phyloP scores from a whole-genome alignment of 2,329 filamentous ascomycete genomes.

The Botryotinia calthae region DNA sequence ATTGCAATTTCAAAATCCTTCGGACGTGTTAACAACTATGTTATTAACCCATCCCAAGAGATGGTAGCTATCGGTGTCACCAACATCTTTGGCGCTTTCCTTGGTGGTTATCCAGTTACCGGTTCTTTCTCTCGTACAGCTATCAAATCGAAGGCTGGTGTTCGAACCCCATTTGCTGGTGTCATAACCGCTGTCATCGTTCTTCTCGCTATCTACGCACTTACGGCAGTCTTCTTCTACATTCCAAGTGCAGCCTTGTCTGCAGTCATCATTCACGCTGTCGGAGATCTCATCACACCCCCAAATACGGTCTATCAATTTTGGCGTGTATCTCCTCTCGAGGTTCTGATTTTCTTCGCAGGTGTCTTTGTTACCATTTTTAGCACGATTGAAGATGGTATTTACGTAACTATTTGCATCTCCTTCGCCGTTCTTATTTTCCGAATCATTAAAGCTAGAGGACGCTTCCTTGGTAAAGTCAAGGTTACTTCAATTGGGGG shows the following conservation, averaged over 20 bases:
- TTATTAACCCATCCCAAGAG: constrained; percentile 92
- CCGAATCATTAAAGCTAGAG: constrained; percentile 77
- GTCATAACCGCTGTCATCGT: constrained; percentile 84
- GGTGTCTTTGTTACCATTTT: constrained; percentile 92
- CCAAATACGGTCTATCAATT: constrained; percentile 93
- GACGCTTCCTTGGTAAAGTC: constrained; percentile 79
- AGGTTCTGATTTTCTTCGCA: constrained; percentile 88
- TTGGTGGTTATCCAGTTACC: constrained; percentile 88
- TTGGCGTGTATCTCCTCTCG: constrained; percentile 87
- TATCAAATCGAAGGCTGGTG: constrained; percentile 95
- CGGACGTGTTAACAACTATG: constrained; percentile 92
- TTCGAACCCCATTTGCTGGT: constrained; percentile 86
- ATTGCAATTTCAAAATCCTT: constrained; percentile 98
- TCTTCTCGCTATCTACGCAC: constrained; percentile 82
- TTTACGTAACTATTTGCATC: constrained; percentile 79
- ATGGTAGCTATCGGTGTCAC: constrained; percentile 90
- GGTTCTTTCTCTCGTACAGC: constrained; percentile 95
- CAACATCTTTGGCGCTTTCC: constrained; percentile 86
- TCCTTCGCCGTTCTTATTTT: constrained; percentile 78
- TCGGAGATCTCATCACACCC: constrained; percentile 86
- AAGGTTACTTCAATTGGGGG: constrained; percentile 81
- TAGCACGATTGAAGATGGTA: constrained; percentile 82
- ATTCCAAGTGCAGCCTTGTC: constrained; percentile 79
- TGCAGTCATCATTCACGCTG: constrained; percentile 93
- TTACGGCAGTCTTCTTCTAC: constrained; percentile 89